phyloP scores from a whole-genome alignment of 1,284 basidiomycete genomes.

The Leccinum fallax region DNA sequence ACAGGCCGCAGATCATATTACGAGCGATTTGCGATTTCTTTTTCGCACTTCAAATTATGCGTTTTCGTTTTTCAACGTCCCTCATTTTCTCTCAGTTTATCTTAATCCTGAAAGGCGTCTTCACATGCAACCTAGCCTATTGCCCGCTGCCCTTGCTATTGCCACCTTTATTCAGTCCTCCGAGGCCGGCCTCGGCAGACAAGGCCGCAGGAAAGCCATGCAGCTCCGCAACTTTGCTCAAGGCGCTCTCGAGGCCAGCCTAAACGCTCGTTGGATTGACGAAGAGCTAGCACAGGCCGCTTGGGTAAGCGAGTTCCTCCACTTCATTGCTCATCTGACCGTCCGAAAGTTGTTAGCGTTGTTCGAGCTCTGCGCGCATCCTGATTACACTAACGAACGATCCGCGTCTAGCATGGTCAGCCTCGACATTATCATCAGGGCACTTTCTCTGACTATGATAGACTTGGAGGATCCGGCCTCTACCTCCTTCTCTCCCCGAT shows the following conservation, averaged over 20 bases:
- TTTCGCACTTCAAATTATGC: conserved; percentile 68
- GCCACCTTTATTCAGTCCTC: conserved; percentile 72
- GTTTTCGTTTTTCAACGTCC: conserved; percentile 73
- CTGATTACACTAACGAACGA: conserved; percentile 54
- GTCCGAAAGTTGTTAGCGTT: conserved; percentile 58
- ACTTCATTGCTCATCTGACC: conserved; percentile 13
- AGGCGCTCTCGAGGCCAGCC: conserved; percentile 67
- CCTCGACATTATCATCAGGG: conserved; percentile 68
- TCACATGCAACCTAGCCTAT: conserved; percentile 65
- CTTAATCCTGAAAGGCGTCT: conserved; percentile 55
- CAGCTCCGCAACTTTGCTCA: conserved; percentile 67
- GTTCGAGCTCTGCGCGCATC: conserved; percentile 73
- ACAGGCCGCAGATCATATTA: conserved; percentile 46
- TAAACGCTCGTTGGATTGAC: conserved; percentile 70
- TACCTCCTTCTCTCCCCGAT: conserved; percentile 50
- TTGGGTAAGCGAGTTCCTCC: conserved; percentile 53
- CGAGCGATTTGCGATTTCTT: conserved; percentile 62
- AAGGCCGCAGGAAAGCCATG: conserved; percentile 56
- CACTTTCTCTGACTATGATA: conserved; percentile 53
- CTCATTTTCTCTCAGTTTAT: conserved; percentile 62
- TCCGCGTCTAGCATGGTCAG: conserved; percentile 58
- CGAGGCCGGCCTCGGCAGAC: conserved; percentile 50
- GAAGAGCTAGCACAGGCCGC: conserved; percentile 71
- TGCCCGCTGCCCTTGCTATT: conserved; percentile 66
- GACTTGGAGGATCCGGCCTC: conserved; percentile 45